Evolutionary conservation across 495 filamentous ascomycete genomes (phyloP).

Genomic region (Penicillium goetzii): DNA sequence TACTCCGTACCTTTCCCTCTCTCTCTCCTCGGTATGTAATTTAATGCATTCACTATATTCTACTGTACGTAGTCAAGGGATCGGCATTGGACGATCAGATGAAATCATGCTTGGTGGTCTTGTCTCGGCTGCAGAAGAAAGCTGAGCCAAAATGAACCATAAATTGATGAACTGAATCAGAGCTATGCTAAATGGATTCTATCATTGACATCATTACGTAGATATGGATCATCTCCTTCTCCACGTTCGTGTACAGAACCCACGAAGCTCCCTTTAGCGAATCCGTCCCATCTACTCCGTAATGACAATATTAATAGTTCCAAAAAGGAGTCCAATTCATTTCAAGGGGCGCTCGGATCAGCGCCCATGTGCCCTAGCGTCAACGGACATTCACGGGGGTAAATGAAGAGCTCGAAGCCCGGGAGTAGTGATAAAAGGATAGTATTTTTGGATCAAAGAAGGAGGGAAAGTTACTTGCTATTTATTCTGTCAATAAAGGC

Average conservation of each 20-base stretch:
- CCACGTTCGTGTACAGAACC: background rate
- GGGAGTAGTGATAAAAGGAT: background rate
- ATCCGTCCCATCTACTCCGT: slow-evolving; percentile 1
- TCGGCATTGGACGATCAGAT: slow-evolving; percentile 27
- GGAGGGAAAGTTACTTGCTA: background rate
- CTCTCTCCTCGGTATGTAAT: slow-evolving; percentile 27
- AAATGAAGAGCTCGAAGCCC: background rate
- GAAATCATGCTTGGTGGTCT: slow-evolving; percentile 21
- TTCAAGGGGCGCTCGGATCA: slow-evolving; percentile 27
- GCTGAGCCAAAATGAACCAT: background rate
- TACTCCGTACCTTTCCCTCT: slow-evolving; percentile 23
- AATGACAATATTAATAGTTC: background rate
- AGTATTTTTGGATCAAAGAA: background rate
- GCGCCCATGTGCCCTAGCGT: slow-evolving; percentile 19
- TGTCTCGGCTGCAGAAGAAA: background rate
- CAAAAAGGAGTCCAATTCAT: slow-evolving; percentile 6
- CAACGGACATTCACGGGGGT: slow-evolving; percentile 7
- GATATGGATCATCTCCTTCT: background rate
- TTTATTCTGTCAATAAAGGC: background rate
- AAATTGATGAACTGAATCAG: background rate
- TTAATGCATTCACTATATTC: no score
- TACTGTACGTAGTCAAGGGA: slow-evolving; percentile 34
- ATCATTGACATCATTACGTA: background rate
- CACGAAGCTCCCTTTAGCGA: background rate
- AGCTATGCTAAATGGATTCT: background rate